These are phyloP conservation scores for Ophiosphaerella narmari DNA, from an alignment of 2,329 filamentous ascomycete genomes.

Conservation along the genomic window DNA sequence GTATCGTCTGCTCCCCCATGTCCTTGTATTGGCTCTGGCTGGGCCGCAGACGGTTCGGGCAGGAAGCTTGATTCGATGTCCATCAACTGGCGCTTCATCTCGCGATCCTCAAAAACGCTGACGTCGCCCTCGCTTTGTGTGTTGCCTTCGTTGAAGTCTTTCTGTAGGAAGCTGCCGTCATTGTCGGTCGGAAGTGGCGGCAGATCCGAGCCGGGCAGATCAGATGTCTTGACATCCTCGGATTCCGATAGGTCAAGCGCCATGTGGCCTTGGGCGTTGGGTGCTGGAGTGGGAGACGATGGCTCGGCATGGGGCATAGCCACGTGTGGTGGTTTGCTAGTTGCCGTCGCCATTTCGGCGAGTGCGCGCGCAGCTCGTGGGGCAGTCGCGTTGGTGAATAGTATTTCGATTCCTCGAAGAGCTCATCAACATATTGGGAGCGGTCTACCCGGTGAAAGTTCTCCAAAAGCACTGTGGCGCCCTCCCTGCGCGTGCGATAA, in stretches of 20 bases:
- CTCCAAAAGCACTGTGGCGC: slow-evolving; percentile 5
- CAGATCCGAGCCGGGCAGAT: slow-evolving; percentile 44
- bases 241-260: slow-evolving; percentile 32
- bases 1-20: slow-evolving; percentile 51
- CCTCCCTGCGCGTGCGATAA: slow-evolving; percentile 14
- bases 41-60: slow-evolving; percentile 55
- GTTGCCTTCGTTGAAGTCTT: slow-evolving; percentile 34
- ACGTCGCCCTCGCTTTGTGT: slow-evolving; percentile 45
- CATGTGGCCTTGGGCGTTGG: slow-evolving; percentile 24
- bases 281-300: slow-evolving; percentile 18
- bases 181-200: slow-evolving; percentile 48
- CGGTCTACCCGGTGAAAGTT: slow-evolving; percentile 13
- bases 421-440: slow-evolving; percentile 32
- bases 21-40: slow-evolving; percentile 27
- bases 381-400: slow-evolving; percentile 21
- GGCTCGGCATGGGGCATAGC: slow-evolving; percentile 20
- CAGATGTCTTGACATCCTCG: slow-evolving; percentile 41
- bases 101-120: slow-evolving; percentile 58
- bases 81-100: slow-evolving; percentile 64
- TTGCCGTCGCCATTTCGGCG: slow-evolving; percentile 28
- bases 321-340: slow-evolving; percentile 28
- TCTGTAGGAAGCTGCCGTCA: slow-evolving; percentile 46
- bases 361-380: slow-evolving; percentile 20
- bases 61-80: slow-evolving; percentile 68
- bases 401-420: slow-evolving; percentile 2